phyloP scores from a whole-genome alignment of 768 basidiomycete species.

The Suillus fuscotomentosus region DNA sequence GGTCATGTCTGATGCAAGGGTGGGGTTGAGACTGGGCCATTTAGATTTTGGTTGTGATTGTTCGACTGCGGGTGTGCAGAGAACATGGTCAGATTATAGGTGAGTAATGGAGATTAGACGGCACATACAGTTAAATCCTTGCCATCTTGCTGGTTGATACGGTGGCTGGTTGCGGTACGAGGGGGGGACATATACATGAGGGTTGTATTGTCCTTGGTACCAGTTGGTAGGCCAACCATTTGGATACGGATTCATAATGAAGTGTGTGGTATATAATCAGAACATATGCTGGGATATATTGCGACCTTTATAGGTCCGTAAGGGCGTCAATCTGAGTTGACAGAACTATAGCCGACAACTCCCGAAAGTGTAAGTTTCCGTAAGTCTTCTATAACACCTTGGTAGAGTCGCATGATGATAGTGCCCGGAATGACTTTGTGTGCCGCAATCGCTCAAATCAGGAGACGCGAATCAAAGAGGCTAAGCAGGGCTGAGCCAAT shows the following conservation, averaged over 20 bases:
- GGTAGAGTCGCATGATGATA: background rate
- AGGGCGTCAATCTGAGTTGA: background rate
- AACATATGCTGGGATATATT: background rate
- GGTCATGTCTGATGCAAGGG: constrained; percentile 51
- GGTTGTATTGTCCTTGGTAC: constrained; percentile 28
- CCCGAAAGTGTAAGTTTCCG: background rate
- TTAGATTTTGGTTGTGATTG: constrained; percentile 29
- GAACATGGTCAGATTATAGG: background rate
- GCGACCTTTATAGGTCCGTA: constrained; percentile 9
- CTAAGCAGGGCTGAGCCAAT: background rate
- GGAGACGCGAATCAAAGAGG: background rate
- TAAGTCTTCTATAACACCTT: background rate
- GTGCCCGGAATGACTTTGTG: background rate
- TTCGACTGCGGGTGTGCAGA: constrained; percentile 15
- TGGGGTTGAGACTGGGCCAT: constrained; percentile 52
- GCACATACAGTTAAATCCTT: constrained; percentile 12
- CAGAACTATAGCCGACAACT: background rate
- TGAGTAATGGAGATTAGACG: background rate
- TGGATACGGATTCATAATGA: constrained; percentile 23
- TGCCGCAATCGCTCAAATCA: background rate
- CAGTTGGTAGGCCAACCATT: constrained; percentile 16
- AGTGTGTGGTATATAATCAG: background rate
- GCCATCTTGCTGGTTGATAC: constrained; percentile 16
- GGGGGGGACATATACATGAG: constrained; percentile 27
- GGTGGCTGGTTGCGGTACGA: constrained; percentile 8